phyloP scores from a whole-genome alignment of 768 basidiomycete species.

The Lentinula boryana region DNA sequence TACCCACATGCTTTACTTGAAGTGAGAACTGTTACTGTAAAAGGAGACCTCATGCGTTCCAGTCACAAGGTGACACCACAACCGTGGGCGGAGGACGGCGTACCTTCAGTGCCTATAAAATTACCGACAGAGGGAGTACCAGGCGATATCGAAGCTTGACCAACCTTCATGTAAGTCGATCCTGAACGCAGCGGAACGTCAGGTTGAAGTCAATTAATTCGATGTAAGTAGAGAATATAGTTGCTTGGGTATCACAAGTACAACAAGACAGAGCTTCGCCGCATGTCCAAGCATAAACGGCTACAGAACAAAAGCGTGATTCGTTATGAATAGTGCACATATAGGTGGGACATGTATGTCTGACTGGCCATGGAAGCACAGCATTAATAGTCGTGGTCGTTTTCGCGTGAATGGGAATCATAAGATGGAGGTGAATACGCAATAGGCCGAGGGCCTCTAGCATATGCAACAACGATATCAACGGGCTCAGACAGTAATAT shows the following conservation, averaged over 20 bases:
- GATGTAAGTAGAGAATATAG: neutral
- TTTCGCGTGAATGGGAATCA: conserved; percentile 13
- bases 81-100: neutral
- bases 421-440: conserved; percentile 49
- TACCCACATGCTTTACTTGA: conserved; percentile 6
- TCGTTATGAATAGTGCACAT: neutral
- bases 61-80: conserved; percentile 1
- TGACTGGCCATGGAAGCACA: neutral
- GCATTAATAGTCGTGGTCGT: neutral
- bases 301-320: neutral
- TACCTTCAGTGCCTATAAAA: neutral
- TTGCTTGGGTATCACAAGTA: neutral
- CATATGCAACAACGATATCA: conserved; percentile 46
- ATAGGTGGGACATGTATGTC: neutral
- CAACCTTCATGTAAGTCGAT: too few species aligned
- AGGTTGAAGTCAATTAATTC: neutral
- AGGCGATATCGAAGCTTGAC: too few species aligned
- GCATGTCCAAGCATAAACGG: conserved; percentile 3
- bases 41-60: conserved; percentile 1
- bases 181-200: too few species aligned
- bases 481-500: conserved; percentile 43
- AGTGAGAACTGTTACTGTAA: neutral
- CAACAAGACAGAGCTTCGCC: neutral
- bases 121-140: too few species aligned
- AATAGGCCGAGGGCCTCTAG: conserved; percentile 41